These are phyloP conservation scores for Echium plantagineum DNA, from an alignment of 257 asterid genomes.

Conservation along the genomic window DNA sequence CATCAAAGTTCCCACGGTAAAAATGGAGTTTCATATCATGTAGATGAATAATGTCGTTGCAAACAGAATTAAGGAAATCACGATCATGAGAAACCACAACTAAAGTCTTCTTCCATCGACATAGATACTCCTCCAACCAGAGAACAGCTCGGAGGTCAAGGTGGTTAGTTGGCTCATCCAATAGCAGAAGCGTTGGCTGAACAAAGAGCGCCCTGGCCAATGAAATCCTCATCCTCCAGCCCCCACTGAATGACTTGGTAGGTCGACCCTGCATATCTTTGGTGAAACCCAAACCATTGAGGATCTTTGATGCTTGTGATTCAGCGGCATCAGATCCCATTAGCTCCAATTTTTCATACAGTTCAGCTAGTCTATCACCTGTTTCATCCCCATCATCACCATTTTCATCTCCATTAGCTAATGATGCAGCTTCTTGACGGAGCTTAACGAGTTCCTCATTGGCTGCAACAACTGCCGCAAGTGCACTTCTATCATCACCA, in stretches of 20 bases:
- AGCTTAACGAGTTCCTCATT: conserved; percentile 49
- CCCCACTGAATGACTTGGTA: conserved; percentile 63
- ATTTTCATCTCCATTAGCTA: conserved; percentile 31
- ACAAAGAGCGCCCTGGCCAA: conserved; percentile 64
- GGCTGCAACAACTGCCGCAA: conserved; percentile 37
- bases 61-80: conserved; percentile 53
- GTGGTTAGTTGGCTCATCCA: conserved; percentile 72
- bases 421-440: conserved; percentile 43
- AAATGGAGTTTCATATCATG: conserved; percentile 49
- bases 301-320: conserved; percentile 69
- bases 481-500: conserved; percentile 19
- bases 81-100: conserved; percentile 63
- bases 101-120: conserved; percentile 70
- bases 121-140: conserved; percentile 58
- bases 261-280: conserved; percentile 55
- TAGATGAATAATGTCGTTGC: conserved; percentile 54
- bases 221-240: conserved; percentile 76
- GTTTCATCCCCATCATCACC: conserved; percentile 29
- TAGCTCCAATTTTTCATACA: conserved; percentile 51
- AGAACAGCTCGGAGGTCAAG: conserved; percentile 70
- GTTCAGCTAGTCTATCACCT: conserved; percentile 48
- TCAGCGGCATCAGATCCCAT: conserved; percentile 76
- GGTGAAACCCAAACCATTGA: conserved; percentile 63
- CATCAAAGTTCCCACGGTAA: conserved; percentile 56
- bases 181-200: conserved; percentile 55